phyloP scores from a whole-genome alignment of 345 rosid genomes.

The Brassica incana region DNA sequence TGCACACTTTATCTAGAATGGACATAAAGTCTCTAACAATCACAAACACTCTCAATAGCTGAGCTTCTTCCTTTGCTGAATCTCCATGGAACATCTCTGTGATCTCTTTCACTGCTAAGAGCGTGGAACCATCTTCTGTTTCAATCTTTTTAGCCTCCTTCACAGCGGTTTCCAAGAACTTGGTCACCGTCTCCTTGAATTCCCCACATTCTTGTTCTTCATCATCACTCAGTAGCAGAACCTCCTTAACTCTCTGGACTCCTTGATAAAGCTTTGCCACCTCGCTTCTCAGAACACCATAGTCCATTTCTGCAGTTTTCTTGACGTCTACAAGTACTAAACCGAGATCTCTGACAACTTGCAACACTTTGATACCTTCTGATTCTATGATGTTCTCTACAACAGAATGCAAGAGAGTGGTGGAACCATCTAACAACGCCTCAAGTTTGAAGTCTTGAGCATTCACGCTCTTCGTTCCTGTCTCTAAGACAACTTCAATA shows the following conservation, averaged over 20 bases:
- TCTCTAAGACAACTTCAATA: conserved; percentile 62
- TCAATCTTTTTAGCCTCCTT: conserved; percentile 48
- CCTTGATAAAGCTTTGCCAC: conserved; percentile 33
- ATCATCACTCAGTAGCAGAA: conserved; percentile 38
- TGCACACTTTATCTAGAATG: conserved; percentile 71
- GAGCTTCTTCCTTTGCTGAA: conserved; percentile 61
- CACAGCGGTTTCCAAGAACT: conserved; percentile 60
- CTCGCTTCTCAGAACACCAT: conserved; percentile 8
- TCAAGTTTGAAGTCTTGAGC: conserved; percentile 76
- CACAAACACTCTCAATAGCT: conserved; percentile 64
- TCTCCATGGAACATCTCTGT: conserved; percentile 83
- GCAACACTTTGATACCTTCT: conserved; percentile 47
- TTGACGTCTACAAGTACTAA: conserved; percentile 25
- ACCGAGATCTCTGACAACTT: conserved; percentile 20
- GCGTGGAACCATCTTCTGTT: conserved; percentile 43
- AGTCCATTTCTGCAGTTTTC: conserved; percentile 33
- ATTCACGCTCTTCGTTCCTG: conserved; percentile 65
- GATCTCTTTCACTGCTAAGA: conserved; percentile 59
- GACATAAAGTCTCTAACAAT: conserved; percentile 75
- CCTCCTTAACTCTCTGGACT: conserved; percentile 54
- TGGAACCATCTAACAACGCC: conserved; percentile 64
- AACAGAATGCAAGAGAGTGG: conserved; percentile 65
- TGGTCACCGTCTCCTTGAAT: conserved; percentile 59
- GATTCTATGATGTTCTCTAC: conserved; percentile 64
- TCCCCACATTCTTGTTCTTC: conserved; percentile 30